Conservation (phyloP, 1,284 basidiomycete species). For the Melanopsichium pennsylvanicum region DNA sequence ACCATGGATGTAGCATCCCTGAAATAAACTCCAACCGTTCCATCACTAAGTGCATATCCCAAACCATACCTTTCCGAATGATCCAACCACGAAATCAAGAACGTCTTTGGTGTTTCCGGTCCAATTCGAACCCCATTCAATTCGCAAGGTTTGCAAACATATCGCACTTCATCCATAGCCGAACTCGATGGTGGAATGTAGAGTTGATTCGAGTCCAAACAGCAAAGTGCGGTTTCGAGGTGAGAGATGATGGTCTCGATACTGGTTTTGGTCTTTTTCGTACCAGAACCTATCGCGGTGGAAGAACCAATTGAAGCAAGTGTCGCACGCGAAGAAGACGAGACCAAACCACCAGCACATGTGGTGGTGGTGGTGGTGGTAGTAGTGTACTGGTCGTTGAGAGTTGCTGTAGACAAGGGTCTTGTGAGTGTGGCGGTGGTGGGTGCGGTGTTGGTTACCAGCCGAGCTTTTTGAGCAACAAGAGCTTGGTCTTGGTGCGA, state of each 20-base stretch:
- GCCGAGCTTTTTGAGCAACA: slow-evolving; percentile 50
- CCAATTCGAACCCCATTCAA: slow-evolving; percentile 67
- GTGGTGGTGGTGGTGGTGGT: no score
- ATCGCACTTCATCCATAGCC: slow-evolving; percentile 20
- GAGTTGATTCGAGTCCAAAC: slow-evolving; percentile 71
- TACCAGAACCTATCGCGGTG: slow-evolving; percentile 19
- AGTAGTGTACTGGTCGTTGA: slow-evolving; percentile 6
- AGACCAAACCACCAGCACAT: not conserved
- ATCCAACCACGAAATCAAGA: slow-evolving; percentile 96
- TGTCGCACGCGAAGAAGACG: slow-evolving; percentile 25
- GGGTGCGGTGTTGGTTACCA: slow-evolving; percentile 17
- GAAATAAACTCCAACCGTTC: slow-evolving; percentile 92
- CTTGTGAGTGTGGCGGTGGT: not conserved
- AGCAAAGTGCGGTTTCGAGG: slow-evolving; percentile 76
- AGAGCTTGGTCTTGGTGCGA: slow-evolving; percentile 6
- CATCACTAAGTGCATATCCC: slow-evolving; percentile 94
- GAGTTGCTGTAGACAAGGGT: slow-evolving; percentile 14
- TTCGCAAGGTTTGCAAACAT: slow-evolving; percentile 36
- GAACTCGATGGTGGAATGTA: slow-evolving; percentile 70
- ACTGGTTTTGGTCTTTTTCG: slow-evolving; percentile 28
- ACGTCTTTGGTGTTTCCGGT: slow-evolving; percentile 78
- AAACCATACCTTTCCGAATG: slow-evolving; percentile 99
- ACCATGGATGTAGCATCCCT: slow-evolving; percentile 90
- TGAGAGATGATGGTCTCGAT: slow-evolving; percentile 70
- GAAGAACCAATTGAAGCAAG: slow-evolving; percentile 30